A percentile compares a stretch with the other conserved stretches of the same genome.
Conservation (phyloP, 805 yeast genomes). For the Hanseniaspora occidentalis region DNA sequence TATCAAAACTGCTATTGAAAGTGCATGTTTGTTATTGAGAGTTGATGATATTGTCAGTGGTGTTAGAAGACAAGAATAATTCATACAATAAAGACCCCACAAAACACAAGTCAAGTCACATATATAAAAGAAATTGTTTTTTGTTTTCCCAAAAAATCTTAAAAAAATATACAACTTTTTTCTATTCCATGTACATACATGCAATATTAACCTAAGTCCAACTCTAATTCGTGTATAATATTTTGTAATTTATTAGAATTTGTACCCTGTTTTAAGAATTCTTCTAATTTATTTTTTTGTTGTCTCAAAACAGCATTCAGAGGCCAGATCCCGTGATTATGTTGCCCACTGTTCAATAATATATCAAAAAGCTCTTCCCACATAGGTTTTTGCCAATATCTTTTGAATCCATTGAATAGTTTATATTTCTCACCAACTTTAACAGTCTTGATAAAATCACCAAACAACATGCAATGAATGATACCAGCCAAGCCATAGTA, state of each 20-base stretch:
- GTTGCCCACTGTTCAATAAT: slow-evolving; percentile 44
- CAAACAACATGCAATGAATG: slow-evolving; percentile 62
- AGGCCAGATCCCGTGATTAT: slow-evolving; percentile 26
- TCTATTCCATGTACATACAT: neutral
- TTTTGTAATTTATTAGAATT: slow-evolving; percentile 15
- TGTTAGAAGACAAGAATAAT: slow-evolving; percentile 47
- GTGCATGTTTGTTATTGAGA: slow-evolving; percentile 86
- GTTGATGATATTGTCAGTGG: slow-evolving; percentile 98
- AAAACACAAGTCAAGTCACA: no score
- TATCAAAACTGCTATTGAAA: slow-evolving; percentile 94
- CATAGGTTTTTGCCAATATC: slow-evolving; percentile 63
- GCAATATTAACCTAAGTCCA: slow-evolving; percentile 12
- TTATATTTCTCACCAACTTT: slow-evolving; percentile 21
- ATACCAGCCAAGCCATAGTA: slow-evolving; percentile 73
- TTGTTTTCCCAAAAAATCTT: no score
- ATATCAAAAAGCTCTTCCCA: slow-evolving; percentile 60
- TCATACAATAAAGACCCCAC: no score
- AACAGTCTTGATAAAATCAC: slow-evolving; percentile 41
- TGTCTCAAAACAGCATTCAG: slow-evolving; percentile 25
- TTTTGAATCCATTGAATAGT: slow-evolving; percentile 38
- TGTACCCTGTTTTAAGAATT: slow-evolving; percentile 3
- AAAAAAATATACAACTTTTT: no score
- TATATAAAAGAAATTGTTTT: no score
- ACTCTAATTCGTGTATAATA: slow-evolving; percentile 27
- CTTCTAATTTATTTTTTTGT: slow-evolving; percentile 19